Conservation (phyloP, 352 stramenopile genomes). For the Phytophthora uliginosa region DNA sequence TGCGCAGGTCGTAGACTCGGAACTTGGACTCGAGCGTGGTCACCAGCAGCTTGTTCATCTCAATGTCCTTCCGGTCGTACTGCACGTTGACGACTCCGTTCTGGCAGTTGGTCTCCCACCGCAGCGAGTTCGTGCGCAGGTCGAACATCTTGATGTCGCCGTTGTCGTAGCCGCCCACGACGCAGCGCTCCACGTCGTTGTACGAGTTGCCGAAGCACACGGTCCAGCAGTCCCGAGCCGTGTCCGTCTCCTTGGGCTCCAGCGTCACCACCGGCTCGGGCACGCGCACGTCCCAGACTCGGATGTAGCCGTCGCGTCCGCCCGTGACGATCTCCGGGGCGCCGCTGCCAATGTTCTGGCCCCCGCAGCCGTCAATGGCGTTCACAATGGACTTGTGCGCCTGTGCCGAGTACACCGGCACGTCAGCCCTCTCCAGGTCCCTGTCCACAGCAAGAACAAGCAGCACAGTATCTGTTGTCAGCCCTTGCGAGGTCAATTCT, state of each 20-base stretch:
- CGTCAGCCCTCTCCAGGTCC: conserved; percentile 86
- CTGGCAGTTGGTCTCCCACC: conserved; percentile 97
- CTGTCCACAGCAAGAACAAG: conserved; percentile 26
- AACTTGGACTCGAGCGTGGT: conserved; percentile 98
- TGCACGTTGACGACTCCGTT: conserved; percentile 97
- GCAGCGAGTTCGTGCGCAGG: conserved; percentile 92
- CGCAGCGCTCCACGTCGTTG: conserved; percentile 94
- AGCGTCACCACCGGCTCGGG: conserved; percentile 94
- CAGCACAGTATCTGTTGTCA: conserved; percentile 2
- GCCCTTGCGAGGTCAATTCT: conserved; percentile 11
- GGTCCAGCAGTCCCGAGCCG: conserved; percentile 95
- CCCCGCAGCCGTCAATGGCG: conserved; percentile 95
- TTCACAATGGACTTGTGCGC: conserved; percentile 97
- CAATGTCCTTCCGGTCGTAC: conserved; percentile 97
- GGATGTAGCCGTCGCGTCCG: conserved; percentile 95
- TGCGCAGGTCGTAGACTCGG: conserved; percentile 95
- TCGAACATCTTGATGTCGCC: conserved; percentile 99
- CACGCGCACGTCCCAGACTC: conserved; percentile 96
- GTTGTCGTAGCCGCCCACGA: conserved; percentile 97
- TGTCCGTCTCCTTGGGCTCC: conserved; percentile 86
- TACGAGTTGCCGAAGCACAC: conserved; percentile 97
- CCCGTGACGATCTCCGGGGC: conserved; percentile 96
- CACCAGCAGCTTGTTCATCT: conserved; percentile 98
- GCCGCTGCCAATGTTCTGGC: conserved; percentile 89
- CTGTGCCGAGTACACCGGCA: conserved; percentile 90